phyloP scores from a whole-genome alignment of 257 asterid genomes.

The Thymus quinquecostatus region DNA sequence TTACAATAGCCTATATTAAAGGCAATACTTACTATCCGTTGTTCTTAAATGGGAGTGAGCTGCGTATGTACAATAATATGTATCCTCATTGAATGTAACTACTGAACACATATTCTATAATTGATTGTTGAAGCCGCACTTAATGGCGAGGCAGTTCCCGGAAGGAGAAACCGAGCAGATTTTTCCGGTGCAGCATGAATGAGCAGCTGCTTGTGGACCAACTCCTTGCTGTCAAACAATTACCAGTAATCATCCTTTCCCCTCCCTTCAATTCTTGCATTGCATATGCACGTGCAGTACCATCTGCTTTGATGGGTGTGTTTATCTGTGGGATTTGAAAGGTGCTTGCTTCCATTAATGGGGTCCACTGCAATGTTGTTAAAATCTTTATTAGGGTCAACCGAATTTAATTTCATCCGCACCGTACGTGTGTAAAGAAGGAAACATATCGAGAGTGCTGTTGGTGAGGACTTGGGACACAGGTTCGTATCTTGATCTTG shows the following conservation, averaged over 20 bases:
- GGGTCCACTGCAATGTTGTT: slow-evolving; percentile 32
- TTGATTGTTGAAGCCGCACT: slow-evolving; percentile 12
- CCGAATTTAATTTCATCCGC: slow-evolving; percentile 2
- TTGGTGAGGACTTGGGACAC: neutral
- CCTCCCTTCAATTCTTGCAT: neutral
- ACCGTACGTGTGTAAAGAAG: neutral
- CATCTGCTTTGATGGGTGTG: slow-evolving; percentile 20
- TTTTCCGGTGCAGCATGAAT: slow-evolving; percentile 17
- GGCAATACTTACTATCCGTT: neutral
- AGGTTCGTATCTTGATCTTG: neutral
- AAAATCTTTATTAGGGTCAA: slow-evolving; percentile 29
- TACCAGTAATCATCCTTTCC: slow-evolving; percentile 16
- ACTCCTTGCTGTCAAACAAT: slow-evolving; percentile 23
- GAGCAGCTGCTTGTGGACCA: slow-evolving; percentile 26
- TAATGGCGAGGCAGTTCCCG: neutral
- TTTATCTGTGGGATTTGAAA: slow-evolving; percentile 25
- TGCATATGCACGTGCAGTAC: slow-evolving; percentile 15
- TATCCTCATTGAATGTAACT: slow-evolving; percentile 5
- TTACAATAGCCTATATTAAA: neutral
- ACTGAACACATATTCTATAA: neutral
- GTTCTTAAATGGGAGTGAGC: neutral
- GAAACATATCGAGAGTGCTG: neutral
- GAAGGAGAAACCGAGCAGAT: neutral
- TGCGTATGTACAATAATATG: neutral
- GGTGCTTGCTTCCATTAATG: slow-evolving; percentile 34